Conservation (phyloP, 805 yeast genomes). For the Naumovozyma castellii region DNA sequence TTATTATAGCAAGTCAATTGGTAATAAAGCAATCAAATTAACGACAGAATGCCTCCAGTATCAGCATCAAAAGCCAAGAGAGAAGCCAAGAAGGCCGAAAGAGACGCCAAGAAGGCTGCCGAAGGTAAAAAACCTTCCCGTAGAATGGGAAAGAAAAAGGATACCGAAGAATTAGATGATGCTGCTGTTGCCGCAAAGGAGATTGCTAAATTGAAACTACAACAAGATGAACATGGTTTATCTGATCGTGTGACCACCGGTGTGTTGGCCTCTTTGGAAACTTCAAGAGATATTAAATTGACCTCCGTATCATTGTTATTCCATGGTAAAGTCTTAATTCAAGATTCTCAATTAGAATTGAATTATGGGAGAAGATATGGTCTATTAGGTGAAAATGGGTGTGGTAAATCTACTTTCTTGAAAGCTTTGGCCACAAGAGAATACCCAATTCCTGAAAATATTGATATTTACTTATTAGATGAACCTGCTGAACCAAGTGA, state of each 20-base stretch:
- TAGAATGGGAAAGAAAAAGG: slow-evolving; percentile 36
- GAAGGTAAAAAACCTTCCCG: slow-evolving; percentile 44
- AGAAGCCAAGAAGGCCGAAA: slow-evolving; percentile 91
- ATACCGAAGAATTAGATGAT: slow-evolving; percentile 36
- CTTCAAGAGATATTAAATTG: slow-evolving; percentile 90
- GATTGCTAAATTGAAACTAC: slow-evolving; percentile 80
- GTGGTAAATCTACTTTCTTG: slow-evolving; percentile 94
- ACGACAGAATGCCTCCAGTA: slow-evolving; percentile 34
- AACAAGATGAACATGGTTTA: slow-evolving; percentile 86
- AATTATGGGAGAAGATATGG: slow-evolving; percentile 98
- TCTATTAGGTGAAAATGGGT: slow-evolving; percentile 94
- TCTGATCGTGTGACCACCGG: slow-evolving; percentile 98
- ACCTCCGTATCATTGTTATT: slow-evolving; percentile 84
- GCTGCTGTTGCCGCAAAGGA: slow-evolving; percentile 59
- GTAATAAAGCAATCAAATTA: background rate
- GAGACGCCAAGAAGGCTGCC: slow-evolving; percentile 85
- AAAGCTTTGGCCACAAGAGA: slow-evolving; percentile 93
- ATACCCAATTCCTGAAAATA: slow-evolving; percentile 85
- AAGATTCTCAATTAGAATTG: slow-evolving; percentile 84
- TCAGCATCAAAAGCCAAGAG: slow-evolving; percentile 97
- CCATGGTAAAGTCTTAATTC: slow-evolving; percentile 95
- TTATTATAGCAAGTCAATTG: no score
- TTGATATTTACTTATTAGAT: slow-evolving; percentile 86
- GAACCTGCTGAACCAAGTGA: slow-evolving; percentile 97
- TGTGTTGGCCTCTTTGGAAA: slow-evolving; percentile 78